Evolutionary conservation across 306 rosid genomes (phyloP).

Genomic region (Citrullus colocynthis): DNA sequence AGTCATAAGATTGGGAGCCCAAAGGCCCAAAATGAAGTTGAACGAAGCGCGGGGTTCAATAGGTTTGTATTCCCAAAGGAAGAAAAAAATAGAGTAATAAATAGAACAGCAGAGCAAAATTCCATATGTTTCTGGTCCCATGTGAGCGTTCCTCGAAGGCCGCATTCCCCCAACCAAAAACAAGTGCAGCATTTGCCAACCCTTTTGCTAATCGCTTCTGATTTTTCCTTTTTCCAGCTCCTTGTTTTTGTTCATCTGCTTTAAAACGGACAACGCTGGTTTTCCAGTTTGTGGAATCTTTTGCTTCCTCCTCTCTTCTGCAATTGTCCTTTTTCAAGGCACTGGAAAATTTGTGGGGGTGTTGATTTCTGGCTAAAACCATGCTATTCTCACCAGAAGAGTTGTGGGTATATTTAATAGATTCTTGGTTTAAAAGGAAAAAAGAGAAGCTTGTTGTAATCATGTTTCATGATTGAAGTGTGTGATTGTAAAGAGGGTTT

Average conservation of each 20-base stretch:
- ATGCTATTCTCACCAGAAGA: conserved; percentile 1
- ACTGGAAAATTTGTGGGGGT: not conserved
- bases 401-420: conserved; percentile 5
- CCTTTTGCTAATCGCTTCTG: conserved; percentile 1
- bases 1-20: not conserved
- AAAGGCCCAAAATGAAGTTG: not conserved
- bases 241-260: conserved; percentile 21
- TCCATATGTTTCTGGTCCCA: conserved; percentile 46
- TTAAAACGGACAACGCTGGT: conserved; percentile 9
- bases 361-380: not conserved
- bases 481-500: conserved; percentile 16
- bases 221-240: conserved; percentile 19
- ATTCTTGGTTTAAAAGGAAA: conserved; percentile 10
- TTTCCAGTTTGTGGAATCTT: conserved; percentile 1
- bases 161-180: conserved; percentile 38
- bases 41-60: not conserved
- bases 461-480: conserved; percentile 32
- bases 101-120: conserved; percentile 25
- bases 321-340: not conserved
- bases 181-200: conserved; percentile 23
- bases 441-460: conserved; percentile 23
- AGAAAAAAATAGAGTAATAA: not conserved
- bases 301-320: not conserved
- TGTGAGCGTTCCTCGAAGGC: conserved; percentile 54
- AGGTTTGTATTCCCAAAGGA: not conserved